phyloP scores from a whole-genome alignment of 23 red algal genomes.

The Gracilariopsis chorda region DNA sequence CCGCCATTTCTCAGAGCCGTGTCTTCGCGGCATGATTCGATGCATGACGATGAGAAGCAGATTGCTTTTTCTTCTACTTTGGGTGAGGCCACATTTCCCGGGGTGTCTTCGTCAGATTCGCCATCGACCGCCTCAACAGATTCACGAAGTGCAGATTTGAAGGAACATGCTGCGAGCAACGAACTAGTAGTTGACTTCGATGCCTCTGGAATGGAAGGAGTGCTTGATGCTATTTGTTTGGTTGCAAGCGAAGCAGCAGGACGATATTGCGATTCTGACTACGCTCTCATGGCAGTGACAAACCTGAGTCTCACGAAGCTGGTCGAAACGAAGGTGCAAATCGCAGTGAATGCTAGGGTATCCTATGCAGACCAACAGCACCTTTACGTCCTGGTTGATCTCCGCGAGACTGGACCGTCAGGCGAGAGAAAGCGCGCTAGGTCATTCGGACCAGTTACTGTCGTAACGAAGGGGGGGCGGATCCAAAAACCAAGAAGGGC shows the following conservation, averaged over 20 bases:
- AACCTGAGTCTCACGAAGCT: neutral
- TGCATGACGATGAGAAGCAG: too few species aligned
- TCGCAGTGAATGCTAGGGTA: neutral
- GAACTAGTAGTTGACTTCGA: constrained; percentile 13
- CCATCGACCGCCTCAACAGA: too few species aligned
- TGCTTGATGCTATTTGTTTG: constrained; percentile 40
- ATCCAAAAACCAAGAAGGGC: neutral
- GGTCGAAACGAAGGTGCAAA: neutral
- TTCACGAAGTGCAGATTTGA: too few species aligned
- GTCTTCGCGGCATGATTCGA: too few species aligned
- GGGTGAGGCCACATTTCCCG: too few species aligned
- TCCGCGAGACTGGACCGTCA: constrained; percentile 18
- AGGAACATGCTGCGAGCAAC: neutral
- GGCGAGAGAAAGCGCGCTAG: constrained; percentile 31
- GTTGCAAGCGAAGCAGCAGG: constrained; percentile 6
- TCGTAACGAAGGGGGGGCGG: neutral
- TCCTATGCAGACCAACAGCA: neutral
- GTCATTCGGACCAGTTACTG: constrained; percentile 32
- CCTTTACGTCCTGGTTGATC: constrained; percentile 24
- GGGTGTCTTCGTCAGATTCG: too few species aligned
- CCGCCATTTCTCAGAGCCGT: too few species aligned
- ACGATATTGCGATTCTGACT: neutral
- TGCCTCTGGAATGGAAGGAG: neutral
- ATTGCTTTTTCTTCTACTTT: too few species aligned
- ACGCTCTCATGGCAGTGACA: neutral